Conservation (phyloP, 768 basidiomycete genomes). For the Suillus clintonianus region DNA sequence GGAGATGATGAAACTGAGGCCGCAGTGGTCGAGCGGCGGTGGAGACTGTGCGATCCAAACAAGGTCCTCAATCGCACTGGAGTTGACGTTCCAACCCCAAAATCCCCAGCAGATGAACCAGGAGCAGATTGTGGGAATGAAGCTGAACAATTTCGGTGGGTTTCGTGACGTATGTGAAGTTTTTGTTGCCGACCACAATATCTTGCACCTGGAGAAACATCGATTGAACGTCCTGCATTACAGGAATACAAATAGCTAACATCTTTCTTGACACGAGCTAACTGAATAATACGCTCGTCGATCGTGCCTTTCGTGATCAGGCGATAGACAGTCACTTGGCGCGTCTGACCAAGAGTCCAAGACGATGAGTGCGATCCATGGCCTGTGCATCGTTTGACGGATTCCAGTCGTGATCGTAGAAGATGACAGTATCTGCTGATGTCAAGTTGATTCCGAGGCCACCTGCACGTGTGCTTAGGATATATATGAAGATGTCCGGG, state of each 20-base stretch:
- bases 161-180: conserved; percentile 88
- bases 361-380: conserved; percentile 96
- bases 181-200: conserved; percentile 97
- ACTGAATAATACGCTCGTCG: conserved; percentile 95
- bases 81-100: too few relatives aligned
- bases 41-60: too few relatives aligned
- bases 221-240: not conserved
- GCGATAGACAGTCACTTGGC: conserved; percentile 96
- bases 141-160: conserved; percentile 97
- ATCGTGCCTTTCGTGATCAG: conserved; percentile 93
- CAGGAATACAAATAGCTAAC: conserved; percentile 42
- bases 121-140: too few relatives aligned
- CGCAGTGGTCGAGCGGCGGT: too few relatives aligned
- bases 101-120: too few relatives aligned
- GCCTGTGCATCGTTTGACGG: conserved; percentile 98
- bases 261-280: conserved; percentile 97
- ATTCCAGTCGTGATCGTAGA: conserved; percentile 46
- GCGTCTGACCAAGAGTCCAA: conserved; percentile 96
- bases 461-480: conserved; percentile 92
- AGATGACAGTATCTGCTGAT: conserved; percentile 46
- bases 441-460: conserved; percentile 97
- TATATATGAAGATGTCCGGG: conserved; percentile 94
- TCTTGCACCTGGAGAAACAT: conserved; percentile 80
- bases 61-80: too few relatives aligned
- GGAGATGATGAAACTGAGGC: too few relatives aligned